Evolutionary conservation across 257 asterid genomes (phyloP).

Genomic region (Cruciata laevipes): DNA sequence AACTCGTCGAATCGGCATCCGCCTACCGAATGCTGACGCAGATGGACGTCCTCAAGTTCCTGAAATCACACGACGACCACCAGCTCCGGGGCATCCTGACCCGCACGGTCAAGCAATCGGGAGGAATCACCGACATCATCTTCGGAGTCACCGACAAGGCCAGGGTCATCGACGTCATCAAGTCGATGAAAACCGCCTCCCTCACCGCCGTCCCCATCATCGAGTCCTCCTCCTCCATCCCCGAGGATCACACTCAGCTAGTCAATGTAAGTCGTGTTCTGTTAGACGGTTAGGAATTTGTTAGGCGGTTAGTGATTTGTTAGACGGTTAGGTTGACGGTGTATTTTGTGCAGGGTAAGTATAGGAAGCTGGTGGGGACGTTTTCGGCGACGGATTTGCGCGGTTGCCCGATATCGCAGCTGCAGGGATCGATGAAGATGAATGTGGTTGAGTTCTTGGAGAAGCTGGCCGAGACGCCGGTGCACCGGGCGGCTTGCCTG

Average conservation of each 20-base stretch:
- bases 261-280: conserved; percentile 33
- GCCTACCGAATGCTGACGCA: conserved; percentile 81
- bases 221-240: conserved; percentile 20
- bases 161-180: conserved; percentile 59
- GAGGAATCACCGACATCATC: conserved; percentile 41
- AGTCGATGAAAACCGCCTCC: conserved; percentile 55
- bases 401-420: conserved; percentile 51
- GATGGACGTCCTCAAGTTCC: conserved; percentile 65
- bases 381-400: conserved; percentile 71
- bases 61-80: conserved; percentile 36
- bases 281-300: no score
- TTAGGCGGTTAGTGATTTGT: no score
- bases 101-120: conserved; percentile 31
- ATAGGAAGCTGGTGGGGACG: conserved; percentile 68
- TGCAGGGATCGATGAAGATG: conserved; percentile 38
- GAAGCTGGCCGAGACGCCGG: conserved; percentile 33
- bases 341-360: conserved; percentile 41
- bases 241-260: conserved; percentile 50
- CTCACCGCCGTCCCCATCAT: conserved; percentile 68
- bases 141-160: conserved; percentile 50
- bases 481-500: conserved; percentile 42
- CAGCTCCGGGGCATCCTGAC: conserved; percentile 43
- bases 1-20: conserved; percentile 71
- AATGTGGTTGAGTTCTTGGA: conserved; percentile 49
- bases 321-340: neutral